phyloP scores from a whole-genome alignment of 2,329 filamentous ascomycete genomes.

The Aspergillus sp. region DNA sequence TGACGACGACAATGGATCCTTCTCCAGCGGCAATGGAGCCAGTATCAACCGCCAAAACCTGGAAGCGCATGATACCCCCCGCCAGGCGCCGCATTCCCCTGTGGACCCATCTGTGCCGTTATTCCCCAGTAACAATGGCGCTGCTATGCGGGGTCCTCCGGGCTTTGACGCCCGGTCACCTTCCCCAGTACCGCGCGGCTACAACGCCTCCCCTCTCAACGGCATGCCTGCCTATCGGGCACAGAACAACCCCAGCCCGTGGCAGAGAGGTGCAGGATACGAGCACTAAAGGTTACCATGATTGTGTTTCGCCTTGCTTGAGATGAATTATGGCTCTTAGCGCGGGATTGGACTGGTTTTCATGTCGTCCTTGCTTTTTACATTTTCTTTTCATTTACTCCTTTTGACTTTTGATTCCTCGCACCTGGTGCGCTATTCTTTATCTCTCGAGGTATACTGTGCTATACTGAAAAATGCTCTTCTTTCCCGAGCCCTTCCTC shows the following conservation, averaged over 20 bases:
- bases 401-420: conserved; percentile 10
- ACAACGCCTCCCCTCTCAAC: conserved; percentile 31
- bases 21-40: conserved; percentile 51
- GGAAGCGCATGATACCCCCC: conserved; percentile 31
- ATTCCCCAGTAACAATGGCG: conserved; percentile 44
- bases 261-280: conserved; percentile 66
- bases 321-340: conserved; percentile 40
- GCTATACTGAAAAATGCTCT: conserved; percentile 19
- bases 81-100: conserved; percentile 49
- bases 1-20: conserved; percentile 70
- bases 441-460: conserved; percentile 21
- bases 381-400: conserved; percentile 12
- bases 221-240: conserved; percentile 41
- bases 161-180: conserved; percentile 35
- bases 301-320: conserved; percentile 27
- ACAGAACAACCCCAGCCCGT: conserved; percentile 59
- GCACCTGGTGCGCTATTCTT: conserved; percentile 8
- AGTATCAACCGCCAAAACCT: conserved; percentile 53
- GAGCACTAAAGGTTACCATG: conserved; percentile 48
- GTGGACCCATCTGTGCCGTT: conserved; percentile 47
- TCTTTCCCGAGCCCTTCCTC: conserved; percentile 7
- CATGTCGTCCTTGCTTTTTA: conserved; percentile 20
- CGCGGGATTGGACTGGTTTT: conserved; percentile 29
- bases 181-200: conserved; percentile 34
- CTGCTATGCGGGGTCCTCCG: conserved; percentile 38